phyloP scores from a whole-genome alignment of 2,329 filamentous ascomycete species.

The Fusarium proliferatum region DNA sequence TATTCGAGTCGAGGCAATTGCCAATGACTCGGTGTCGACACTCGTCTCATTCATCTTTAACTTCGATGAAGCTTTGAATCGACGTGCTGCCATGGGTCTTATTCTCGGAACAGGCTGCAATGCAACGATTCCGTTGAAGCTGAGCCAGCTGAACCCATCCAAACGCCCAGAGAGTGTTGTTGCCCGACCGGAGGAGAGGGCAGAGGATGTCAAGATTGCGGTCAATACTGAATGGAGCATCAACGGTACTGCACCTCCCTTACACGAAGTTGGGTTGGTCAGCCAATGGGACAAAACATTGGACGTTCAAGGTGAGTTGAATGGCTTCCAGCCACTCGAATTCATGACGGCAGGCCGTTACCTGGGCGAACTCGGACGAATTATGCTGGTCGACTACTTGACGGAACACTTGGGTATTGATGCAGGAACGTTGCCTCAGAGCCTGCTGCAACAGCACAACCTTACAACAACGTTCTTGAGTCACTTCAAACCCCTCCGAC shows the following conservation, averaged over 20 bases:
- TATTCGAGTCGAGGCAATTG: constrained; percentile 79
- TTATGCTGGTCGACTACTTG: constrained; percentile 76
- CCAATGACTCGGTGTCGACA: constrained; percentile 85
- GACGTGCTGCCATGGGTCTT: constrained; percentile 79
- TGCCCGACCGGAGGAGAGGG: constrained; percentile 57
- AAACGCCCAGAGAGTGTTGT: constrained; percentile 67
- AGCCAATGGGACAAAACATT: constrained; percentile 77
- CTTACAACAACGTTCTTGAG: constrained; percentile 80
- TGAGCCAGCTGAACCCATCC: constrained; percentile 69
- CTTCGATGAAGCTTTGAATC: constrained; percentile 68
- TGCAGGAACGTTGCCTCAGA: constrained; percentile 62
- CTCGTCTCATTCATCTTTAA: constrained; percentile 81
- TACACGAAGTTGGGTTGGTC: constrained; percentile 71
- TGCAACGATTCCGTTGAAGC: constrained; percentile 78
- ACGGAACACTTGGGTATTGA: constrained; percentile 55
- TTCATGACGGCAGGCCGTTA: constrained; percentile 87
- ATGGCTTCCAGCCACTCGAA: constrained; percentile 84
- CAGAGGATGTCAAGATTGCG: constrained; percentile 72
- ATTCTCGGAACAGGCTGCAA: constrained; percentile 87
- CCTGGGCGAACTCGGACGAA: constrained; percentile 78
- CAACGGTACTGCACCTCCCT: constrained; percentile 75
- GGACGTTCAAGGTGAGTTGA: constrained; percentile 73
- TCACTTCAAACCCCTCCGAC: constrained; percentile 69
- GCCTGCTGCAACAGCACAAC: constrained; percentile 68
- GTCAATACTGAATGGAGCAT: constrained; percentile 91